Evolutionary conservation across 1,284 basidiomycete genomes (phyloP).

Genomic region (Cryptococcus sp.): DNA sequence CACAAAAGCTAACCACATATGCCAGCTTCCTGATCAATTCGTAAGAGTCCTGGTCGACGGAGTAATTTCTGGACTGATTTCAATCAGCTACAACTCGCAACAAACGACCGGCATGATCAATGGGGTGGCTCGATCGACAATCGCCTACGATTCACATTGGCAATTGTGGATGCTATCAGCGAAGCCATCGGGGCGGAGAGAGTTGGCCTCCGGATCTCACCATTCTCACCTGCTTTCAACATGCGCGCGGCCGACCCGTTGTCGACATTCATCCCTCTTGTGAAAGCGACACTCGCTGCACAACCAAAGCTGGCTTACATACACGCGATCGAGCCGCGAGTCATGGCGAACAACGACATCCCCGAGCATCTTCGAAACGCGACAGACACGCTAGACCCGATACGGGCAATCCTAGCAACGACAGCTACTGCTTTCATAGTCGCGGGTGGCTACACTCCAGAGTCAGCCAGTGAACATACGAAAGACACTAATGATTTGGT

Average conservation of each 20-base stretch:
- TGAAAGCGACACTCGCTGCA: slow-evolving; percentile 43
- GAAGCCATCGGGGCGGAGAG: slow-evolving; percentile 59
- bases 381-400: slow-evolving; percentile 27
- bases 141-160: slow-evolving; percentile 59
- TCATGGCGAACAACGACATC: slow-evolving; percentile 22
- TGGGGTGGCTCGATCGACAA: slow-evolving; percentile 65
- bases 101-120: slow-evolving; percentile 63
- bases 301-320: slow-evolving; percentile 62
- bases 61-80: too few species aligned
- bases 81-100: slow-evolving; percentile 57
- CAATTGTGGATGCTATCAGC: slow-evolving; percentile 58
- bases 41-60: slow-evolving; percentile 2
- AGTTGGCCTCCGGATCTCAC: slow-evolving; percentile 61
- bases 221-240: slow-evolving; percentile 59
- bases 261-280: slow-evolving; percentile 20
- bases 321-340: slow-evolving; percentile 61
- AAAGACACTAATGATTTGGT: slow-evolving; percentile 54
- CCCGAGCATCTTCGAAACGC: slow-evolving; percentile 22
- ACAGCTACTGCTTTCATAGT: slow-evolving; percentile 53
- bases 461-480: slow-evolving; percentile 33
- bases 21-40: slow-evolving; percentile 60
- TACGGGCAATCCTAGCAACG: slow-evolving; percentile 28
- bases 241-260: slow-evolving; percentile 14
- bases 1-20: slow-evolving; percentile 56
- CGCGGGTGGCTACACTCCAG: slow-evolving; percentile 56